Evolutionary conservation across 176 grass and related monocot species (phyloP).

Genomic region (Rhynchospora pubera): DNA sequence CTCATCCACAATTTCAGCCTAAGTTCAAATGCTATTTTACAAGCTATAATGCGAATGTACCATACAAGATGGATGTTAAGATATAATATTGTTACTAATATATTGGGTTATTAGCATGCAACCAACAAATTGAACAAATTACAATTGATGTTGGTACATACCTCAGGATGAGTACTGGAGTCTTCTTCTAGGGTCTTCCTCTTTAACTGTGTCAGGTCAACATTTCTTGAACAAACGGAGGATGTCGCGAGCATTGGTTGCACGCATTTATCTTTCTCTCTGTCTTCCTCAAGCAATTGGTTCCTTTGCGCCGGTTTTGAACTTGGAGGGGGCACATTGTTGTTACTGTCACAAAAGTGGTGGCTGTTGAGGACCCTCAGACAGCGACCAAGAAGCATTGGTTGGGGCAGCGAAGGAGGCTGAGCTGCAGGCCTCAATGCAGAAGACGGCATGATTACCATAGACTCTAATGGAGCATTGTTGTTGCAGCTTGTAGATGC

Average conservation of each 20-base stretch:
- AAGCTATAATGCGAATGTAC: neutral
- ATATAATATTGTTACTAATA: neutral
- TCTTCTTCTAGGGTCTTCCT: slow-evolving; percentile 4
- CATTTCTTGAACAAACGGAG: slow-evolving; percentile 32
- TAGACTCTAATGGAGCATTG: slow-evolving; percentile 4
- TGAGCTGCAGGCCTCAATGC: neutral
- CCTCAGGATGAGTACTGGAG: neutral
- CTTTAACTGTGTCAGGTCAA: slow-evolving; percentile 17
- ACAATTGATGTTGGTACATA: neutral
- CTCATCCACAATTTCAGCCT: neutral
- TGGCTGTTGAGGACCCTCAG: neutral
- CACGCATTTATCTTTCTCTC: neutral
- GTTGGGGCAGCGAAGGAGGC: neutral
- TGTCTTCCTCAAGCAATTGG: neutral
- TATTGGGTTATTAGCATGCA: neutral
- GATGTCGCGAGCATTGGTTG: neutral
- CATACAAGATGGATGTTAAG: neutral
- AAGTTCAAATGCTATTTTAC: neutral
- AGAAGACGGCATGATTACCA: slow-evolving; percentile 5
- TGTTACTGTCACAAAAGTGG: neutral
- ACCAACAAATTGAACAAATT: neutral
- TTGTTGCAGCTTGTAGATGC: neutral
- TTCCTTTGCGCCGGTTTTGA: neutral
- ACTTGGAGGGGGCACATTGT: neutral
- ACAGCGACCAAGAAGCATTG: neutral